A percentile compares a stretch with the other conserved stretches of the same genome.
Evolutionary conservation across 306 rosid genomes (phyloP).

Genomic region (Trifolium repens): DNA sequence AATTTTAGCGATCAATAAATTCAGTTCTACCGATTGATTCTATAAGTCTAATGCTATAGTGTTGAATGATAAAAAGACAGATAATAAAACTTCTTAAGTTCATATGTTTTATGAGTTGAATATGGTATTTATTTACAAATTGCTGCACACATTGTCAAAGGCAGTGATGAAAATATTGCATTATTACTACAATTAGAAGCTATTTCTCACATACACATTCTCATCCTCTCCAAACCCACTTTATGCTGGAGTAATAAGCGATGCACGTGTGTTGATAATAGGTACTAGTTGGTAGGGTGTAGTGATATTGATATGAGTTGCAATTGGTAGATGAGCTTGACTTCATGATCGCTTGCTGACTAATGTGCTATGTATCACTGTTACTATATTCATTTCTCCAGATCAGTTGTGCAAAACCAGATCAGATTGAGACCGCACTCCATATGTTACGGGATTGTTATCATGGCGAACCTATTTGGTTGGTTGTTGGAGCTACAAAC

Average conservation of each 20-base stretch:
- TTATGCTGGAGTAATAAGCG: neutral
- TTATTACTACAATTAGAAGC: neutral
- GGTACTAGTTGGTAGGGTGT: conserved; percentile 7
- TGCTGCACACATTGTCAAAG: neutral
- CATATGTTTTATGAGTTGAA: neutral
- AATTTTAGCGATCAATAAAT: neutral
- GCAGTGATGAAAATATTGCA: neutral
- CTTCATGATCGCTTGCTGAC: conserved; percentile 31
- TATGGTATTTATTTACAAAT: neutral
- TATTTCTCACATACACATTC: neutral
- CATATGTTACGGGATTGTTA: neutral
- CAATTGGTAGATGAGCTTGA: conserved; percentile 26
- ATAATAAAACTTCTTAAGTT: neutral
- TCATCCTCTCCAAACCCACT: neutral
- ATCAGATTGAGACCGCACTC: neutral
- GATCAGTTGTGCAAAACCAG: conserved; percentile 1
- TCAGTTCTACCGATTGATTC: neutral
- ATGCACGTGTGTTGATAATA: neutral
- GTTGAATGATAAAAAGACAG: neutral
- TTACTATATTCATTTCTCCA: conserved; percentile 13
- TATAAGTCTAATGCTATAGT: neutral
- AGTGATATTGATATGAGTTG: conserved; percentile 21
- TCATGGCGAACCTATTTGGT: neutral
- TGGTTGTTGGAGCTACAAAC: neutral
- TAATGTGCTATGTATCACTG: neutral